Base-by-base conservation (phyloP, 768 basidiomycete genomes). In the Suillus brevipes region DNA sequence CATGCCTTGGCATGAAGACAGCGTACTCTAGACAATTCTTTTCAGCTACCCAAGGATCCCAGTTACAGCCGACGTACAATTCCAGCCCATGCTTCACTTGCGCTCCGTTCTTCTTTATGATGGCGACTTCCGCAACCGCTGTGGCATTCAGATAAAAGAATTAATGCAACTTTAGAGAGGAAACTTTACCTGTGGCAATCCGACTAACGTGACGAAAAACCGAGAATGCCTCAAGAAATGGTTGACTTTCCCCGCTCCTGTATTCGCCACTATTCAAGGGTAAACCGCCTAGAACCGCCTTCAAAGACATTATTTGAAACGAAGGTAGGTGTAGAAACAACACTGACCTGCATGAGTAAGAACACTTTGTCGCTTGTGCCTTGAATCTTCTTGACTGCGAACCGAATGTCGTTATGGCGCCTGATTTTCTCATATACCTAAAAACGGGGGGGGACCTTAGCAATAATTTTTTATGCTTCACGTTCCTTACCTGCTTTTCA, bases 1-100 rank as follows among this genome's bases (percentile, higher is more conserved):
- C 97, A 99, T 50, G 94, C 89, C 70, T 90, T 94, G 5, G 92
- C 93, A 61, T 81, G 84, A 43, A 98, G 72, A 68, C 89, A 91
- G 13, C 96, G 89, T 31, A 90, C 75, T 36, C 94, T 94, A 56
- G 9, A 23, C 53, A 31, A n/a, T 37, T 16, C 20, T 40, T 42
- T 38, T 59, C 28, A 59, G 58, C 40, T 25, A 28, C 4, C 3
- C 28, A 28, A 40, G 9, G 18, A 42, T 40, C 12, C 28, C 14
- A 28, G 42, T 42, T 1, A 4, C 13, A 50, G 23, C 53, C 37
- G 38, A 75, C 87, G 68, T 73, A 89, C 88, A 95, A 72, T 76
- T 96, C 93, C 14, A 97, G 79, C 0, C 90, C 89, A 65, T 89
- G 73, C 71, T 90, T 90, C 31, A 90, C 77, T 63, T 90, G 87